Conservation (phyloP, 1,139 yeast species). For the Suhomyces kunorum region DNA sequence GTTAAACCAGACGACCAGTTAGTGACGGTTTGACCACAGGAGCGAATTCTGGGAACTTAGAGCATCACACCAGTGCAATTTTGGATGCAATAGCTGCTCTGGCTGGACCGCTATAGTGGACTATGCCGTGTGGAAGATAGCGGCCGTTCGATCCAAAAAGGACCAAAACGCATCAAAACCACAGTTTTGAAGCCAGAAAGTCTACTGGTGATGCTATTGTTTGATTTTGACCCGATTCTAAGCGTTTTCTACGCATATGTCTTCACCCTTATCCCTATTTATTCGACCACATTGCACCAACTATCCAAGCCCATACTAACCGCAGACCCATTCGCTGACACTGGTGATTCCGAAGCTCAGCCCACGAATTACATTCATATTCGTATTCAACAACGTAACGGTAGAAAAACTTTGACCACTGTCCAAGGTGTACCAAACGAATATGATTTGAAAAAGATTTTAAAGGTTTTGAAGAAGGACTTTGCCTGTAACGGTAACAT, state of each 20-base stretch:
- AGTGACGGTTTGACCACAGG: no score
- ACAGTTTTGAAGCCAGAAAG: no score
- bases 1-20: no score
- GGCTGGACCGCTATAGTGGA: background rate
- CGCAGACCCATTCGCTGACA: slow-evolving; percentile 96
- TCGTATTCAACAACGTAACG: slow-evolving; percentile 99
- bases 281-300: no score
- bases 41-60: no score
- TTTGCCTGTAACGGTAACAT: slow-evolving; percentile 99
- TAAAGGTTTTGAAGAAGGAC: slow-evolving; percentile 93
- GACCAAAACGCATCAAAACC: no score
- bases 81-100: no score
- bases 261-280: no score
- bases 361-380: slow-evolving; percentile 95
- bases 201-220: no score
- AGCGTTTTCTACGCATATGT: no score
- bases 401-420: slow-evolving; percentile 97
- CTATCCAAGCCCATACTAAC: slow-evolving; percentile 23
- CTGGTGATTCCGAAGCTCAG: slow-evolving; percentile 98
- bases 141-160: background rate
- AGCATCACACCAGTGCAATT: no score
- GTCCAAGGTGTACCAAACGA: slow-evolving; percentile 97
- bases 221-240: no score
- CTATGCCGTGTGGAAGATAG: background rate
- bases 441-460: slow-evolving; percentile 90